Evolutionary conservation across 148 eudicot species (phyloP), one percentile per base, ranked within the genome.

Genomic region (Limonium bicolor): DNA sequence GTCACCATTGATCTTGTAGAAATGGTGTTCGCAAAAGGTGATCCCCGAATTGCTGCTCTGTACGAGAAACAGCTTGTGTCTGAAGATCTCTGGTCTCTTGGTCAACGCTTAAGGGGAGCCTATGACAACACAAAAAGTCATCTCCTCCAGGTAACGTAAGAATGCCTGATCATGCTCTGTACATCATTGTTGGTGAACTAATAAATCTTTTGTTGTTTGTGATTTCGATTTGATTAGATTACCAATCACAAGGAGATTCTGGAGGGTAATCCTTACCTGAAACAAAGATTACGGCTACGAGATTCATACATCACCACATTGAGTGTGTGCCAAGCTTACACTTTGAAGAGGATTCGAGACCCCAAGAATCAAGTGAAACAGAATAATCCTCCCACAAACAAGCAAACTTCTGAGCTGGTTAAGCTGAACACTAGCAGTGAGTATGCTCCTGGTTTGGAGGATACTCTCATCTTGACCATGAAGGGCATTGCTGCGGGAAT

Each of bases 11-110:
- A 52, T 39, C 40, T 52, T 22, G 14, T 52, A 27, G 56, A 52
- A 7, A 52, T 52, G 56, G 56, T 52, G 56, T 52, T 52, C 20
- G 56, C 56, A 36, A 52, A 52, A 37, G 56, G 56, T 21, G 56
- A 52, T 15, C 56, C 56, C 13, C 36, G 56, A 6, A 52, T 52
- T 40, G 56, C 56, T 40, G 56, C 56, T 17, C 40, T 52, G 46
- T 52, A 52, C 14, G 56, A 52, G 19, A 52, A 52, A 46, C 56
- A 38, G 10, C 46, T 52, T 3, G 56, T 52, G 21, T 52, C 56
- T 2, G 36, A 52, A 20, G 56, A 38, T 3, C 22, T 52, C 27
- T 39, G 46, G 56, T n/a, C 56, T 1, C 27, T 52, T 52, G 56
- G 56, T 10, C 46, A 39, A 27, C 19, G 35, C 10, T 27, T 52